Conservation (phyloP, 768 basidiomycete species). For the Pleurotus citrinopileatus region DNA sequence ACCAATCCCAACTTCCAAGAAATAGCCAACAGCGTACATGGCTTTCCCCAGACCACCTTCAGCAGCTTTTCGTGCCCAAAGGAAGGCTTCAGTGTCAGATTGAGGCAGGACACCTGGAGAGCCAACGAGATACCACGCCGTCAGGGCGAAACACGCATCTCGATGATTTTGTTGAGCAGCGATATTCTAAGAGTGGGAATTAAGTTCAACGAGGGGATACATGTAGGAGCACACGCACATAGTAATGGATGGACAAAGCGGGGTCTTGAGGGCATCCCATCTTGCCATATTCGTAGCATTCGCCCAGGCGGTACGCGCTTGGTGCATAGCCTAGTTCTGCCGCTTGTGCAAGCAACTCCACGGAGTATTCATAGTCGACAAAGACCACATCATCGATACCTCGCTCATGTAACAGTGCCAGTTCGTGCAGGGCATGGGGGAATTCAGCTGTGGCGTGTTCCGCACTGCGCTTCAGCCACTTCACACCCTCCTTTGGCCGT, state of each 20-base stretch:
- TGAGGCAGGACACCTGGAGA: constrained; percentile 97
- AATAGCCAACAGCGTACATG: constrained; percentile 98
- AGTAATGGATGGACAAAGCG: constrained; percentile 97
- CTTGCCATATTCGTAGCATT: constrained; percentile 99
- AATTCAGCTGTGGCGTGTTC: constrained; percentile 94
- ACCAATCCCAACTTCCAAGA: constrained; percentile 92
- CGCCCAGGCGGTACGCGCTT: constrained; percentile 91
- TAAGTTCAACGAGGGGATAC: constrained; percentile 7
- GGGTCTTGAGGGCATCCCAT: constrained; percentile 98
- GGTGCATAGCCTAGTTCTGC: constrained; percentile 96
- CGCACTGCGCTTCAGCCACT: constrained; percentile 97
- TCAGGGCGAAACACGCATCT: constrained; percentile 96
- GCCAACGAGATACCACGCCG: constrained; percentile 99
- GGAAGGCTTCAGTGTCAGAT: constrained; percentile 95
- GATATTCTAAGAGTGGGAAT: constrained; percentile 67
- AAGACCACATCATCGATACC: constrained; percentile 98
- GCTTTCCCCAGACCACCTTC: constrained; percentile 91
- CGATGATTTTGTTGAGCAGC: constrained; percentile 96
- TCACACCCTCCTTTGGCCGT: constrained; percentile 93
- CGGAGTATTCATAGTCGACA: constrained; percentile 93
- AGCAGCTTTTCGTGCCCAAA: constrained; percentile 97
- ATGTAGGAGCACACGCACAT: constrained; percentile 54
- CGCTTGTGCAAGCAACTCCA: constrained; percentile 92
- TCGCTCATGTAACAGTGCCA: constrained; percentile 91
- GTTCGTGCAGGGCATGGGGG: constrained; percentile 93